Percentiles rank a stretch among this genome's conserved stretches.
Evolutionary conservation across 1,139 yeast genomes (phyloP).

Genomic region (Trichomonascaceae sp.): DNA sequence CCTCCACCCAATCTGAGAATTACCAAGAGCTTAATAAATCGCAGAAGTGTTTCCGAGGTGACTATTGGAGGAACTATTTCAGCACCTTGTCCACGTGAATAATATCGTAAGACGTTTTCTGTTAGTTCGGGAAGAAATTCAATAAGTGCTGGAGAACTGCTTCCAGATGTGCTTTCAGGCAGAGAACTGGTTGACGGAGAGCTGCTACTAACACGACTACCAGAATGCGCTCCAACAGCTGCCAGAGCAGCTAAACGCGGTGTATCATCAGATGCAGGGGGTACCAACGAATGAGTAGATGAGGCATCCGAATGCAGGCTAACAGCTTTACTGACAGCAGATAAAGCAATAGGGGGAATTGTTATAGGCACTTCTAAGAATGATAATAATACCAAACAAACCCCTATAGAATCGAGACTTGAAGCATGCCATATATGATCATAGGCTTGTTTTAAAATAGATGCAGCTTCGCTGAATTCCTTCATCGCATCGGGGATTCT

Average conservation of each 20-base stretch:
- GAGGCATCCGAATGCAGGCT: slow-evolving; percentile 4
- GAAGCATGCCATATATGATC: slow-evolving; percentile 88
- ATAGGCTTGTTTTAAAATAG: slow-evolving; percentile 51
- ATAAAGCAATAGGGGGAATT: slow-evolving; percentile 45
- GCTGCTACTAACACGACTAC: slow-evolving; percentile 15
- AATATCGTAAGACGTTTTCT: slow-evolving; percentile 49
- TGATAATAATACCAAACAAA: slow-evolving; percentile 56
- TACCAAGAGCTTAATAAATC: slow-evolving; percentile 59
- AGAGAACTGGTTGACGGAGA: slow-evolving; percentile 17
- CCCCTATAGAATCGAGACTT: slow-evolving; percentile 72
- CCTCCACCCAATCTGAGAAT: slow-evolving; percentile 48
- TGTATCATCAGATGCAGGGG: slow-evolving; percentile 9
- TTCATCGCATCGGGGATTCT: slow-evolving; percentile 63
- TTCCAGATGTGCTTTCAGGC: slow-evolving; percentile 20
- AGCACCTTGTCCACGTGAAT: slow-evolving; percentile 56
- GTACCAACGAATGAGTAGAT: slow-evolving; percentile 3
- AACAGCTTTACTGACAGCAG: neutral
- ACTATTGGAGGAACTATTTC: slow-evolving; percentile 82
- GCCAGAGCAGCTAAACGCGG: slow-evolving; percentile 5
- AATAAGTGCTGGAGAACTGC: slow-evolving; percentile 30
- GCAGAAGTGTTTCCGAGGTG: slow-evolving; percentile 62
- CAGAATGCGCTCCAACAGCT: slow-evolving; percentile 1
- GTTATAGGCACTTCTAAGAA: slow-evolving; percentile 55
- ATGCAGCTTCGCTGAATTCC: slow-evolving; percentile 66
- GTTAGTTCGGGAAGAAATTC: slow-evolving; percentile 50